Conservation (phyloP, 345 rosid species). For the Mercurialis annua region DNA sequence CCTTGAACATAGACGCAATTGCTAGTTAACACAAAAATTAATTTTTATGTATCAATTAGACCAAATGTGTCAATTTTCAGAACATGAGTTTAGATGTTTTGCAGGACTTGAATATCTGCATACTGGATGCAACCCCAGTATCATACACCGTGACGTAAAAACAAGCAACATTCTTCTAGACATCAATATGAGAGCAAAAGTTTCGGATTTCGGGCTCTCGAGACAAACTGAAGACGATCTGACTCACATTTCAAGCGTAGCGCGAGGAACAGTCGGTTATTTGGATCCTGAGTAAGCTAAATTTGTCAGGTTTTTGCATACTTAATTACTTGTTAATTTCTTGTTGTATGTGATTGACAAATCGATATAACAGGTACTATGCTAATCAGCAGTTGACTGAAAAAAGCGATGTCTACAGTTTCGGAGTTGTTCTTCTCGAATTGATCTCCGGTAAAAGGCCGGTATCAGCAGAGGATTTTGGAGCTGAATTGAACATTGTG, state of each 20-base stretch:
- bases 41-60: slow-evolving; percentile 7
- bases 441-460: slow-evolving; percentile 90
- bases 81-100: slow-evolving; percentile 36
- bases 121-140: slow-evolving; percentile 89
- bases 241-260: slow-evolving; percentile 89
- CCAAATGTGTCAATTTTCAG: neutral
- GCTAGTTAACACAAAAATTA: too few species aligned
- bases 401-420: slow-evolving; percentile 96
- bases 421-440: slow-evolving; percentile 95
- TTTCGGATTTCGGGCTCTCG: slow-evolving; percentile 97
- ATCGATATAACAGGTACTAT: slow-evolving; percentile 57
- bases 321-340: neutral
- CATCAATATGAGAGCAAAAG: slow-evolving; percentile 91
- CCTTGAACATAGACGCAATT: too few species aligned
- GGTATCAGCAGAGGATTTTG: slow-evolving; percentile 76
- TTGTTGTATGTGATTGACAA: neutral
- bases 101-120: slow-evolving; percentile 98
- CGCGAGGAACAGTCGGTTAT: slow-evolving; percentile 91
- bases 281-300: slow-evolving; percentile 88
- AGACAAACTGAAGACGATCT: slow-evolving; percentile 90
- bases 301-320: neutral
- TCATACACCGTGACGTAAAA: slow-evolving; percentile 95
- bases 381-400: slow-evolving; percentile 88
- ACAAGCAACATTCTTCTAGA: slow-evolving; percentile 92
- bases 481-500: slow-evolving; percentile 79